Percentiles rank a stretch among this genome's conserved stretches.
These are phyloP conservation scores for Neofusicoccum kwambonambiense DNA, from an alignment of 2,329 filamentous ascomycete species.

Conservation along the genomic window DNA sequence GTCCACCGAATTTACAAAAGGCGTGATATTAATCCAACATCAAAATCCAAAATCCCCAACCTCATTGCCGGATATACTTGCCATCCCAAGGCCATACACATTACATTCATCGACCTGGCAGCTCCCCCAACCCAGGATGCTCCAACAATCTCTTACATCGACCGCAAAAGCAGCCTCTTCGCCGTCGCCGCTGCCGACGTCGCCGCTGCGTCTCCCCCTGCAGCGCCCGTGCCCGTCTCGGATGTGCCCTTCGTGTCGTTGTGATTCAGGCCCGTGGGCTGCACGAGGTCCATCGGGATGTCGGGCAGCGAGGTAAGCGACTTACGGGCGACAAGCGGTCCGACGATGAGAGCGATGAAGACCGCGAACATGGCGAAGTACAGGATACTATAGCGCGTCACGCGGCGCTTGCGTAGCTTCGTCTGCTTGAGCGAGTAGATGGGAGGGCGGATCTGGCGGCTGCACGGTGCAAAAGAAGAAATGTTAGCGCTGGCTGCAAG, in stretches of 20 bases:
- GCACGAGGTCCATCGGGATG: slow-evolving; percentile 59
- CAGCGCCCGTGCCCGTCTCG: slow-evolving; percentile 48
- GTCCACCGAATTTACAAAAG: no score
- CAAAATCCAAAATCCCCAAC: no score
- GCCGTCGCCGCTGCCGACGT: not conserved
- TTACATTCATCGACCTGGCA: no score
- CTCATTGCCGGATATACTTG: no score
- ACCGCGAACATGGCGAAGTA: slow-evolving; percentile 85
- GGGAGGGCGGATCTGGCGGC: slow-evolving; percentile 95
- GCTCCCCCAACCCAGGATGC: no score
- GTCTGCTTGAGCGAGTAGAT: slow-evolving; percentile 99
- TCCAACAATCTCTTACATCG: not conserved
- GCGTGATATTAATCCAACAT: no score
- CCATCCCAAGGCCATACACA: no score
- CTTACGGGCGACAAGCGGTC: slow-evolving; percentile 71
- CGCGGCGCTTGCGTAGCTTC: slow-evolving; percentile 86
- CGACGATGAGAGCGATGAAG: slow-evolving; percentile 77
- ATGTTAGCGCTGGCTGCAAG: slow-evolving; percentile 18
- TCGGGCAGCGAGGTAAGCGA: slow-evolving; percentile 49
- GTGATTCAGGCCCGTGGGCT: slow-evolving; percentile 65
- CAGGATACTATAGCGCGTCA: slow-evolving; percentile 91
- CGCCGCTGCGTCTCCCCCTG: slow-evolving; percentile 19
- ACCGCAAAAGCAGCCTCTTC: not conserved
- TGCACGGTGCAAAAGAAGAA: slow-evolving; percentile 41
- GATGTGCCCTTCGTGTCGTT: slow-evolving; percentile 55